Evolutionary conservation across 139 green algal species (phyloP).

Genomic region (Eudorina sp.): DNA sequence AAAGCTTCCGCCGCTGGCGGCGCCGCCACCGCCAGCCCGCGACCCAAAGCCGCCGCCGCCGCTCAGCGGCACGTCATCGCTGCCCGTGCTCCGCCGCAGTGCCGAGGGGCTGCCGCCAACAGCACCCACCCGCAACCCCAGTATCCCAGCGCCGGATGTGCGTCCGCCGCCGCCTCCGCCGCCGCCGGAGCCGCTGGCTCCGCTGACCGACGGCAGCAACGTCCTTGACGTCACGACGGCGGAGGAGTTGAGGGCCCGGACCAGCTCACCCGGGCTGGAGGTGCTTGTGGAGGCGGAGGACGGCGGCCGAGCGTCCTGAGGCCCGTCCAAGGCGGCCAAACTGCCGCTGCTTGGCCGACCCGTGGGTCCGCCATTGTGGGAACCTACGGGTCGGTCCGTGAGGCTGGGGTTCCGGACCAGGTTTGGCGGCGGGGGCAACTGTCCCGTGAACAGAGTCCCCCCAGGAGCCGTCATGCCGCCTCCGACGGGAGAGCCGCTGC

Average conservation of each 20-base stretch:
- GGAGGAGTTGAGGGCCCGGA: constrained; percentile 20
- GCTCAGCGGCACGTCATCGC: neutral
- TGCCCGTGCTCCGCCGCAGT: neutral
- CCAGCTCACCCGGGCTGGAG: neutral
- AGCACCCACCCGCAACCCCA: constrained; percentile 2
- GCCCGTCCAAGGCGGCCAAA: neutral
- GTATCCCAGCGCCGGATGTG: neutral
- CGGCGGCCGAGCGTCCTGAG: neutral
- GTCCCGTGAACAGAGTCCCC: neutral
- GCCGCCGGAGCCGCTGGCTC: neutral
- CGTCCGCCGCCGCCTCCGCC: neutral
- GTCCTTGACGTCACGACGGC: constrained; percentile 17
- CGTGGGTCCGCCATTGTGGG: neutral
- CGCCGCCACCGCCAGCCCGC: too few relatives aligned
- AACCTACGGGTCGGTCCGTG: neutral
- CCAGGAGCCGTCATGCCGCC: too few relatives aligned
- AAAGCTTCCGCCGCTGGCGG: neutral
- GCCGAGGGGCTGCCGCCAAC: neutral
- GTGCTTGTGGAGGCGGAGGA: neutral
- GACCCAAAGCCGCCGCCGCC: too few relatives aligned
- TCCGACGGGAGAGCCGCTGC: neutral
- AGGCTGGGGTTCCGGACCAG: neutral
- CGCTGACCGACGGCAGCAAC: constrained; percentile 25
- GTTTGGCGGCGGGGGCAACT: neutral
- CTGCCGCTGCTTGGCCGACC: neutral